phyloP scores from a whole-genome alignment of 495 filamentous ascomycete genomes.

The Trichoderma virens region DNA sequence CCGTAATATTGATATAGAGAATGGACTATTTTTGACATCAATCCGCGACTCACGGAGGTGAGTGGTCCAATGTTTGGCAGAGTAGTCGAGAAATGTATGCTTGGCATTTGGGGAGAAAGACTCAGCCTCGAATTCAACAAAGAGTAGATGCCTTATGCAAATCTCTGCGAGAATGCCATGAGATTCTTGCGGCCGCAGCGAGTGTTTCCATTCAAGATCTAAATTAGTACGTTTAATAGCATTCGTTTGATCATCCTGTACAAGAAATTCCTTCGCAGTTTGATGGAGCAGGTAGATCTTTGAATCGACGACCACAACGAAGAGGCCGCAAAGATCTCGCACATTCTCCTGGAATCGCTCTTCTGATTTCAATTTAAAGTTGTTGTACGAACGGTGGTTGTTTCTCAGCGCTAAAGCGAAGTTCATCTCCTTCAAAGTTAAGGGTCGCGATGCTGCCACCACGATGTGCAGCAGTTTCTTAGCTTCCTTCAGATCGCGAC shows the following conservation, averaged over 20 bases:
- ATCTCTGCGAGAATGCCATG: too few relatives aligned
- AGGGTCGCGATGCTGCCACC: constrained; percentile 16
- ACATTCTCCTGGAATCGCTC: constrained; percentile 13
- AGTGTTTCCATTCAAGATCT: constrained; percentile 19
- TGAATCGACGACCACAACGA: constrained; percentile 16
- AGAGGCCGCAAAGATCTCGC: constrained; percentile 19
- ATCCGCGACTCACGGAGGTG: constrained; percentile 20
- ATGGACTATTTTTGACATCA: background rate
- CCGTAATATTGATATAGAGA: background rate
- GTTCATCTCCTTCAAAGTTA: constrained; percentile 16
- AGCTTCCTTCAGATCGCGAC: background rate
- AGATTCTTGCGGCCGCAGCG: too few relatives aligned
- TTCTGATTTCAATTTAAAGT: constrained; percentile 16
- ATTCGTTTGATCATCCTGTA: background rate
- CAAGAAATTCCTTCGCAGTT: constrained; percentile 23
- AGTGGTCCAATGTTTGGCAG: constrained; percentile 23
- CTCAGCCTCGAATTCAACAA: background rate
- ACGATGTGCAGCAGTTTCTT: constrained; percentile 16
- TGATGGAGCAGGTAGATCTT: constrained; percentile 25
- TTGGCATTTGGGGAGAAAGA: background rate
- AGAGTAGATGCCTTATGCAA: constrained; percentile 11
- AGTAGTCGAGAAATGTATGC: constrained; percentile 24
- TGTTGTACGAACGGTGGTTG: constrained; percentile 1
- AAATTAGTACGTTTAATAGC: constrained; percentile 10
- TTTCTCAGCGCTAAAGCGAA: constrained; percentile 10